phyloP scores from a whole-genome alignment of 345 rosid species.

The Hibiscus tridactylites region DNA sequence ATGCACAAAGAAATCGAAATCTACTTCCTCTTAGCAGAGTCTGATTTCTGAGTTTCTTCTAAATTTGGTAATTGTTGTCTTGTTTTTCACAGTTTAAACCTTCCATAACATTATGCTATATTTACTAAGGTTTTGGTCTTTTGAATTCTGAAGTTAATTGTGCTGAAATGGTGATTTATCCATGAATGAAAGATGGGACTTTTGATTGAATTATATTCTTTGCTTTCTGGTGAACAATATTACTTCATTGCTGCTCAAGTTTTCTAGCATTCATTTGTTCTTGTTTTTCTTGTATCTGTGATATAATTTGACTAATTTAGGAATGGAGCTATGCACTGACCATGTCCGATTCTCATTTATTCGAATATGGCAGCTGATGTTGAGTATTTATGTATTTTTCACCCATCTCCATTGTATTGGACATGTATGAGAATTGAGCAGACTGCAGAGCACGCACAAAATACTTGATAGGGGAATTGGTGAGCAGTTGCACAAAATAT shows the following conservation, averaged over 20 bases:
- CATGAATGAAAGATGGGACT: not conserved
- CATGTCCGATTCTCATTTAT: too few relatives aligned
- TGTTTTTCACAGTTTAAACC: not conserved
- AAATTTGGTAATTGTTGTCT: not conserved
- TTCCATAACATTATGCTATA: not conserved
- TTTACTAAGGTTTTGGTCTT: not conserved
- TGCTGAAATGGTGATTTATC: slow-evolving; percentile 1
- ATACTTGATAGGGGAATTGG: too few relatives aligned
- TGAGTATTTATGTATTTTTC: too few relatives aligned
- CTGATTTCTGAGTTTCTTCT: slow-evolving; percentile 7
- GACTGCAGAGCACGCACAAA: too few relatives aligned
- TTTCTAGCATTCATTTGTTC: not conserved
- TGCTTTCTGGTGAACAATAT: not conserved
- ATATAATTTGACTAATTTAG: not conserved
- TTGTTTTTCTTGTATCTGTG: not conserved
- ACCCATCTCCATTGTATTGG: too few relatives aligned
- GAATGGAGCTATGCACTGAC: not conserved
- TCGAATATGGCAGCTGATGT: too few relatives aligned
- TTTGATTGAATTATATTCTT: not conserved
- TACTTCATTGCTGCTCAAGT: not conserved
- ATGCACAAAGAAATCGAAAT: slow-evolving; percentile 45
- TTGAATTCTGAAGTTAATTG: not conserved
- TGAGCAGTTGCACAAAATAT: too few relatives aligned
- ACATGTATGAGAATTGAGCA: too few relatives aligned
- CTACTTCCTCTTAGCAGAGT: slow-evolving; percentile 23